Conservation (phyloP, 2,329 filamentous ascomycete genomes). For the Phoma sp. region DNA sequence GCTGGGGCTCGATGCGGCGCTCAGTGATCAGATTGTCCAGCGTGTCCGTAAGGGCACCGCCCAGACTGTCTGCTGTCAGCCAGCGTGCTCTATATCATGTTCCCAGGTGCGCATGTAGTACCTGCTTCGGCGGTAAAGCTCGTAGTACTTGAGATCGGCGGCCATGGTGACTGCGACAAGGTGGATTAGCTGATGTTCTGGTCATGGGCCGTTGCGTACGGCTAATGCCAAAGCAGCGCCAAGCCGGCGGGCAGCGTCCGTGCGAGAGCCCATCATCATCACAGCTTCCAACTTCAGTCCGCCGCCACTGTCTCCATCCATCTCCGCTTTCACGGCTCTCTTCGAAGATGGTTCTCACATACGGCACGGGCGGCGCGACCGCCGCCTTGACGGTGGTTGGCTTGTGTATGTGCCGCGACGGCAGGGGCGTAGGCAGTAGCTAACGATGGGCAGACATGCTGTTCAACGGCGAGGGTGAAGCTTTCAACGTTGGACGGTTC, state of each 20-base stretch:
- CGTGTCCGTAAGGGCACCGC: conserved; percentile 90
- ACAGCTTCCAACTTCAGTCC: conserved; percentile 35
- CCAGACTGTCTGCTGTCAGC: conserved; percentile 70
- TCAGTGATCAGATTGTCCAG: conserved; percentile 96
- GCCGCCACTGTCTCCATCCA: conserved; percentile 35
- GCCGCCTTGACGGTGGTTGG: conserved; percentile 75
- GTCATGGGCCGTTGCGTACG: conserved; percentile 21
- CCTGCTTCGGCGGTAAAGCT: conserved; percentile 98
- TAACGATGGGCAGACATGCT: conserved; percentile 79
- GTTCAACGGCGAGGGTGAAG: conserved; percentile 93
- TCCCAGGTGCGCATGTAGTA: conserved; percentile 55
- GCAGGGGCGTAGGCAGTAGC: conserved; percentile 33
- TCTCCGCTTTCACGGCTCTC: conserved; percentile 23
- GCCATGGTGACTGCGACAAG: conserved; percentile 38
- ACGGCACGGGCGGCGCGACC: conserved; percentile 72
- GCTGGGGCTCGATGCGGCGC: conserved; percentile 93
- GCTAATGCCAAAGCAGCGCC: conserved; percentile 5
- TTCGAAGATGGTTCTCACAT: conserved; percentile 71
- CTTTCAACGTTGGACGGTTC: conserved; percentile 95
- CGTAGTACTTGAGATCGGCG: conserved; percentile 71
- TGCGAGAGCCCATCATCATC: conserved; percentile 22
- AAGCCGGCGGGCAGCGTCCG: conserved; percentile 24
- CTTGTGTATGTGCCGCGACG: conserved; percentile 68
- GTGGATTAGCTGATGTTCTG: conserved; percentile 18
- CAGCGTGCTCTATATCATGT: conserved; percentile 7